Percentiles rank a stretch among this genome's conserved stretches.
phyloP scores from a whole-genome alignment of 1,284 basidiomycete genomes.

The Marasmius sp. region DNA sequence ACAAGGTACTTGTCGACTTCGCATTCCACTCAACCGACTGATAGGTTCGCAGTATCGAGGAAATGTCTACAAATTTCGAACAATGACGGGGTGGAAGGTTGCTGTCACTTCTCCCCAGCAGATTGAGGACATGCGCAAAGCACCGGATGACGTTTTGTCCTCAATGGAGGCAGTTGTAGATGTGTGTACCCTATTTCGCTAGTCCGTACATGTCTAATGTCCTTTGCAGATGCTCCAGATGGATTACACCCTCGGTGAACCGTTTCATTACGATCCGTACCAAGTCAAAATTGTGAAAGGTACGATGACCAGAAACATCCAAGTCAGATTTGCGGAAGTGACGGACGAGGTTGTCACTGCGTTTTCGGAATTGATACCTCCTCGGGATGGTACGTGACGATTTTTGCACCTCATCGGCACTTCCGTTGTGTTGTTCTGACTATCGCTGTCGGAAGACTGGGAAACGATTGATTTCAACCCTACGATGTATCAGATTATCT shows the following conservation, averaged over 20 bases:
- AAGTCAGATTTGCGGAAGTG: conserved; percentile 23
- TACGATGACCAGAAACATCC: conserved; percentile 31
- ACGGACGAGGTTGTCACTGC: conserved; percentile 30
- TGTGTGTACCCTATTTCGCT: conserved; percentile 12
- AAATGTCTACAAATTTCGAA: conserved; percentile 25
- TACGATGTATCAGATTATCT: conserved; percentile 39
- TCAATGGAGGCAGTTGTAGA: conserved; percentile 21
- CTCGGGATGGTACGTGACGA: conserved; percentile 2
- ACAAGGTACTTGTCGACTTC: conserved; percentile 13
- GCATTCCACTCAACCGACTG: not conserved
- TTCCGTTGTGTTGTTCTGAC: no score
- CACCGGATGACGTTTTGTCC: conserved; percentile 29
- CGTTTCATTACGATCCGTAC: conserved; percentile 25
- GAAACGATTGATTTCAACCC: conserved; percentile 35
- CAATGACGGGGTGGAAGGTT: conserved; percentile 25
- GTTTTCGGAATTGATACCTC: conserved; percentile 26
- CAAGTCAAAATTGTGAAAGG: conserved; percentile 22
- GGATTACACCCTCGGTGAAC: conserved; percentile 26
- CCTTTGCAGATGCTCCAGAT: conserved; percentile 19
- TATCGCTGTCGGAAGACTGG: conserved; percentile 25
- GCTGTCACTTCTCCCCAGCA: conserved; percentile 22
- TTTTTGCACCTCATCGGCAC: not conserved
- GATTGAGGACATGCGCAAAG: conserved; percentile 32
- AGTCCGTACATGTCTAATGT: not conserved
- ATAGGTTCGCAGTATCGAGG: conserved; percentile 12